These are phyloP conservation scores for Rubus parviflorus DNA, from an alignment of 306 rosid species.

Conservation along the genomic window DNA sequence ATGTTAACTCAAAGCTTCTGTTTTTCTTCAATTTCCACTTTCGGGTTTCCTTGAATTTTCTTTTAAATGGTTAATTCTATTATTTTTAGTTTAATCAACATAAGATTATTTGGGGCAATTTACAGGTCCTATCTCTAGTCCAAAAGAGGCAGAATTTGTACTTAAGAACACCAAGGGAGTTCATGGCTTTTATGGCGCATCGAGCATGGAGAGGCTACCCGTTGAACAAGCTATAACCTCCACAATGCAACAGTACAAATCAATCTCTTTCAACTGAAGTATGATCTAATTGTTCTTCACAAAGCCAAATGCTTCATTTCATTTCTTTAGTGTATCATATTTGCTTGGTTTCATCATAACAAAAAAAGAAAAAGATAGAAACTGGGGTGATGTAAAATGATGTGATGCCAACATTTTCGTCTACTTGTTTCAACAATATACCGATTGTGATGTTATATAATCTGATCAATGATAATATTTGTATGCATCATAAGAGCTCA, in stretches of 20 bases:
- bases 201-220: conserved; percentile 93
- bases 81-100: neutral
- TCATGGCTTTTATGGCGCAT: conserved; percentile 94
- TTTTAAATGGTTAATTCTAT: neutral
- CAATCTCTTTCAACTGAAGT: conserved; percentile 57
- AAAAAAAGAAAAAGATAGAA: neutral
- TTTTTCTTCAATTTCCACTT: neutral
- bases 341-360: conserved; percentile 14
- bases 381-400: neutral
- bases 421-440: neutral
- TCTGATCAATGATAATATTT: neutral
- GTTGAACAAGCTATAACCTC: conserved; percentile 89
- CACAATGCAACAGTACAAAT: conserved; percentile 72
- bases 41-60: neutral
- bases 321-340: neutral
- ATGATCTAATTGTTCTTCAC: conserved; percentile 24
- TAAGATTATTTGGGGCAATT: conserved; percentile 19
- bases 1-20: neutral
- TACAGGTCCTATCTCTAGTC: conserved; percentile 93
- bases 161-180: conserved; percentile 80
- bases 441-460: neutral
- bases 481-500: neutral
- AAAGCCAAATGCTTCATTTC: conserved; percentile 24
- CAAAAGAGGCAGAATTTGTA: conserved; percentile 76
- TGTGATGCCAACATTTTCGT: neutral